phyloP scores from a whole-genome alignment of 2,329 filamentous ascomycete genomes.

The Nemania sp. region DNA sequence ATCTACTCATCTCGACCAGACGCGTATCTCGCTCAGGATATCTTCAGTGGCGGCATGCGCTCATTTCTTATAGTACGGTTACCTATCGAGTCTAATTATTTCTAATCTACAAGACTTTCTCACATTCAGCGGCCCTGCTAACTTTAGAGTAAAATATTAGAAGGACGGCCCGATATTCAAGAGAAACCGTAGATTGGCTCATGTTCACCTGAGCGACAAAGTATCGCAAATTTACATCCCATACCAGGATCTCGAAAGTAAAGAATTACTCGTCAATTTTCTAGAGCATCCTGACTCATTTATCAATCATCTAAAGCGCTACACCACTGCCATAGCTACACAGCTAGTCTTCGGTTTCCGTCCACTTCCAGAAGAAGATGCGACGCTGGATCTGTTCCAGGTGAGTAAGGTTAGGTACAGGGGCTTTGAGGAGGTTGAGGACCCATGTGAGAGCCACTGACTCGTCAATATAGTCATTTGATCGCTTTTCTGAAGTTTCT shows the following conservation, averaged over 20 bases:
- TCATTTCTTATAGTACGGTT: background rate
- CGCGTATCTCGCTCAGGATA: constrained; percentile 54
- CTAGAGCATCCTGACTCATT: constrained; percentile 57
- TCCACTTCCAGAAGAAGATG: constrained; percentile 41
- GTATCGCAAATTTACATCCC: constrained; percentile 61
- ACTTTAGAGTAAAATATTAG: too few relatives aligned
- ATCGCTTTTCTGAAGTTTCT: constrained; percentile 1
- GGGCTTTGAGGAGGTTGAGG: too few relatives aligned
- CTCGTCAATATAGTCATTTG: too few relatives aligned
- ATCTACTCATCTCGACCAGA: constrained; percentile 62
- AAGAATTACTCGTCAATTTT: constrained; percentile 63
- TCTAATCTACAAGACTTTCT: too few relatives aligned
- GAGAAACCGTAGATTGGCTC: constrained; percentile 55
- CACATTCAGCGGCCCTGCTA: too few relatives aligned
- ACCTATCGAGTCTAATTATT: too few relatives aligned
- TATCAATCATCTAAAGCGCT: constrained; percentile 58
- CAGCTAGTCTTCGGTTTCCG: constrained; percentile 62
- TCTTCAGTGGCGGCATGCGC: constrained; percentile 36
- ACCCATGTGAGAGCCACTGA: too few relatives aligned
- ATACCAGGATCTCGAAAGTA: constrained; percentile 67
- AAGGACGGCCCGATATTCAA: too few relatives aligned
- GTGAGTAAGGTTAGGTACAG: constrained; percentile 14
- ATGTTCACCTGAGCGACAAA: constrained; percentile 59
- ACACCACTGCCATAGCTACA: constrained; percentile 60
- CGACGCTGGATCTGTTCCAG: constrained; percentile 51